phyloP scores from a whole-genome alignment of 768 basidiomycete species.

The Termitomyces sp. region DNA sequence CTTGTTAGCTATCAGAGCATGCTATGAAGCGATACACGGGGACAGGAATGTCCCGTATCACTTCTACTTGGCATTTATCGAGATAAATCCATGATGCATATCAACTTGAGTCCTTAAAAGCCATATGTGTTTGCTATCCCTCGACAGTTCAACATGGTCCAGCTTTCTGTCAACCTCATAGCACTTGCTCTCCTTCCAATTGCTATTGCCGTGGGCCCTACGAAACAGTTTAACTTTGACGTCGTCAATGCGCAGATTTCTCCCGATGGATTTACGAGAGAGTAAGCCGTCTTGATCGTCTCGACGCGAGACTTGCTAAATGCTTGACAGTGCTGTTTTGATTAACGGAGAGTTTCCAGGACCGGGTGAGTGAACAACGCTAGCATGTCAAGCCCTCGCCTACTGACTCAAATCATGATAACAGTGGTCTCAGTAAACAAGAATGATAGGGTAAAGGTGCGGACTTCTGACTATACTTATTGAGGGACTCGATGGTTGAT shows the following conservation, averaged over 20 bases:
- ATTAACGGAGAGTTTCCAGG: conserved; percentile 1
- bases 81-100: not conserved
- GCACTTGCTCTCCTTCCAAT: not conserved
- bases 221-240: conserved; percentile 1
- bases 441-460: not conserved
- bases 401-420: not conserved
- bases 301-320: not conserved
- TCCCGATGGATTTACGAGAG: not conserved
- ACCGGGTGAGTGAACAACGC: not conserved
- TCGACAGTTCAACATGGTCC: not conserved
- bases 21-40: not conserved
- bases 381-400: not conserved
- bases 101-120: not conserved
- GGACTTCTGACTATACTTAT: not conserved
- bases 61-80: not conserved
- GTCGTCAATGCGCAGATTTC: not conserved
- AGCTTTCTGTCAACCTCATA: not conserved
- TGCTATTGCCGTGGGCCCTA: not conserved
- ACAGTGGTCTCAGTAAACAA: conserved; percentile 1
- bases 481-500: not conserved
- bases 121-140: not conserved
- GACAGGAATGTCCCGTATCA: no score
- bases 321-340: not conserved
- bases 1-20: not conserved
- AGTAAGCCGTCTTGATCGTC: not conserved